Base-by-base conservation (phyloP, 495 filamentous ascomycete genomes). In the Penicillium fimorum region DNA sequence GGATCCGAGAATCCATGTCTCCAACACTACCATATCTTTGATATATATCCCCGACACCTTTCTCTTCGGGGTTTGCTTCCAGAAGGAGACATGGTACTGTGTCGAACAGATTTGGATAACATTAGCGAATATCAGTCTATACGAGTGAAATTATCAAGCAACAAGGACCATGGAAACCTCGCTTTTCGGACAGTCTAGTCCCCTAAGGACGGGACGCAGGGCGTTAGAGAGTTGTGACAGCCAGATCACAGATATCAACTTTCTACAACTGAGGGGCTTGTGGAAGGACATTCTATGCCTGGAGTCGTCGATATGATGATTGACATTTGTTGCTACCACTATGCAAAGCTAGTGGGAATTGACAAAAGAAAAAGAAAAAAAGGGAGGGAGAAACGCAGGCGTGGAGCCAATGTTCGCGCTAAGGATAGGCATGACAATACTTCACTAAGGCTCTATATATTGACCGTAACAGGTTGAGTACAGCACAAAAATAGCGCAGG, bases 301-400 rank as follows among this genome's bases (percentile, higher is more conserved):
- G 8, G 18, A 10, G 29, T 47, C 32, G 15, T 37, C 24, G 46
- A 56, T 51, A 60, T 55, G 38, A 60, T 5, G 55, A 64, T 64
- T 58, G 47, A 58, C 55, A 22, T 10, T 3, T n/a, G 37, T 41
- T 55, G 10, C 30, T 18, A 10, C 33, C 38, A 33, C 51, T 45
- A 32, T 45, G 12, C 15, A 54, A 35, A 44, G 10, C 50, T 46
- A 46, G 29, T 17, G 20, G 30, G 4, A 13, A 22, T 13, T 18
- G 20, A 10, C n/a, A 2, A 35, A 20, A 18, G n/a, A 35, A 18
- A 24, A 42, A 29, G 8, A 53, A 43, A 35, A 22, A 20, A 4
- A 27, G 1, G 5, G 18, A 18, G 12, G 8, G 18, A 7, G 47
- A 11, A 15, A 37, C 18, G 20, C 24, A 24, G 12, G 32, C 11